Conservation (phyloP, 2,329 filamentous ascomycete species). For the Helotiales sp. region DNA sequence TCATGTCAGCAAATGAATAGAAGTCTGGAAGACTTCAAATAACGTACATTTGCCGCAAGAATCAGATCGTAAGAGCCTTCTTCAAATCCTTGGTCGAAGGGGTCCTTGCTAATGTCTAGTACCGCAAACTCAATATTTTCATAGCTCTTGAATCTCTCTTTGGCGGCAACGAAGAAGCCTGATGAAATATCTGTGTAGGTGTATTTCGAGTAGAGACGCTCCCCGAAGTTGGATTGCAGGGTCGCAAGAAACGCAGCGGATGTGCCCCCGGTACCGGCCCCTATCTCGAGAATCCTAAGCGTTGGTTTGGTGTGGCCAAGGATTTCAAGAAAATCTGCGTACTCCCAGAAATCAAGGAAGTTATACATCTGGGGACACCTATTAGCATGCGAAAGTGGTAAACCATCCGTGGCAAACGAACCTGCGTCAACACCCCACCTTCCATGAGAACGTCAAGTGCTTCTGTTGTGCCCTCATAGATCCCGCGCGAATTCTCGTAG, state of each 20-base stretch:
- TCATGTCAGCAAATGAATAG: no score
- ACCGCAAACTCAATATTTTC: constrained; percentile 15
- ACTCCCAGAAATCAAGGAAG: no score
- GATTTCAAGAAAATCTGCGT: no score
- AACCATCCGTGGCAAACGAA: no score
- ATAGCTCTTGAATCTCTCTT: constrained; percentile 11
- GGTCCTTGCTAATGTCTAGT: constrained; percentile 20
- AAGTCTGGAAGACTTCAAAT: no score
- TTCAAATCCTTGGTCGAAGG: constrained; percentile 31
- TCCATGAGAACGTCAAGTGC: no score
- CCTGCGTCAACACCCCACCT: no score
- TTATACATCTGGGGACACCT: no score
- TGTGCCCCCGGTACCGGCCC: constrained; percentile 1
- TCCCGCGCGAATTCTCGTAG: no score
- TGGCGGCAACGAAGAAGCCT: constrained; percentile 46
- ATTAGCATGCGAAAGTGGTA: no score
- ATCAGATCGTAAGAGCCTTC: constrained; percentile 33
- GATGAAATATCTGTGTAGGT: constrained; percentile 38
- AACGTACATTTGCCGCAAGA: constrained; percentile 32
- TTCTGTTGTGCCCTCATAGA: no score
- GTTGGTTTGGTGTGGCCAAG: not conserved
- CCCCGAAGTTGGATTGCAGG: not conserved
- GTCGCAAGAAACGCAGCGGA: not conserved
- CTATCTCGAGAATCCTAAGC: not conserved
- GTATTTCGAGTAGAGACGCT: no score